Conservation (phyloP, 495 filamentous ascomycete genomes). For the Cladorrhinum samala region DNA sequence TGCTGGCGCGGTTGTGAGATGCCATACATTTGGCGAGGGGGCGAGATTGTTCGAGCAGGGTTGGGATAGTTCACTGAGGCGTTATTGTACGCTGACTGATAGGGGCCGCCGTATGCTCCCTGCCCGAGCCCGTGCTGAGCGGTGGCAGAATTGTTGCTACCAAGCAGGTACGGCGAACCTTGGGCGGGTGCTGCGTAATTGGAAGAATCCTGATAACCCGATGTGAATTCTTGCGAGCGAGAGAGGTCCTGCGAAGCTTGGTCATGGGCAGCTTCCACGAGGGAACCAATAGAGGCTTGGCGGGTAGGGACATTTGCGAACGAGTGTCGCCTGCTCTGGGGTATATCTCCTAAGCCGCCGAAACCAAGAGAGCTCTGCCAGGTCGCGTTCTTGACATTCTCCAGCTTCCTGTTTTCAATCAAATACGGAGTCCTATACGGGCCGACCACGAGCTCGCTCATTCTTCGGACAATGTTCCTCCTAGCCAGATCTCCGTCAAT, state of each 20-base stretch:
- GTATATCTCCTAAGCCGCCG: constrained; percentile 58
- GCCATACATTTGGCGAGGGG: constrained; percentile 55
- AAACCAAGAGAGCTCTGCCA: constrained; percentile 89
- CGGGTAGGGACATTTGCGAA: constrained; percentile 75
- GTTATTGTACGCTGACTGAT: constrained; percentile 33
- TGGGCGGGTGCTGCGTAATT: constrained; percentile 29
- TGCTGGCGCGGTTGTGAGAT: constrained; percentile 65
- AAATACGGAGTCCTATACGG: constrained; percentile 51
- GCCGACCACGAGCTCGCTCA: constrained; percentile 60
- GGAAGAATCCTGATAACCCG: constrained; percentile 27
- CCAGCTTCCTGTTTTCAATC: constrained; percentile 66
- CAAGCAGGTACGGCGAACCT: constrained; percentile 45
- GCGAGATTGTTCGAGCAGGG: constrained; percentile 46
- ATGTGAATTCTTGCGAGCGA: constrained; percentile 33
- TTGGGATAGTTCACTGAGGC: constrained; percentile 52
- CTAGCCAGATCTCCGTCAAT: constrained; percentile 51
- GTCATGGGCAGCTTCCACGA: constrained; percentile 49
- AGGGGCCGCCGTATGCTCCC: constrained; percentile 33
- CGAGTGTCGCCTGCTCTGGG: constrained; percentile 92
- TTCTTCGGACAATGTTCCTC: constrained; percentile 46
- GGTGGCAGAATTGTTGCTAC: constrained; percentile 21
- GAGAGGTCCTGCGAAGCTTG: constrained; percentile 32
- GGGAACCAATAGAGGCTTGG: constrained; percentile 61
- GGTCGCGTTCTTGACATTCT: constrained; percentile 71
- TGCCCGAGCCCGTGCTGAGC: constrained; percentile 36